A percentile compares a stretch with the other conserved stretches of the same genome.
Conservation (phyloP, 129 eudicot species). For the Escallonia herrerae region DNA sequence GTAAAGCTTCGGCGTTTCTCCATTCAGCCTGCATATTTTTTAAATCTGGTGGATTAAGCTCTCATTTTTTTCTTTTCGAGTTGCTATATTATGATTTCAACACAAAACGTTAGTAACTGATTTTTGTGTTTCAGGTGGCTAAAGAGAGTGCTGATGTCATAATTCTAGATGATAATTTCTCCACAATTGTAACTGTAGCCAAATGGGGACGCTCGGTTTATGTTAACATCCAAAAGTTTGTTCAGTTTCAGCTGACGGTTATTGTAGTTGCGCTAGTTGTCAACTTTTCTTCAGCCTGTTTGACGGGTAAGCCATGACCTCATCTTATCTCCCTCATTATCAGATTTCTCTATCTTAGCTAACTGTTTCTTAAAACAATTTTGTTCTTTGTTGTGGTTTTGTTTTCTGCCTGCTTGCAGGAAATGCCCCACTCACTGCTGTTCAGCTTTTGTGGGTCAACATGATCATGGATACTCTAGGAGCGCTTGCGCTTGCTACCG, state of each 20-base stretch:
- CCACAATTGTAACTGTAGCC: conserved; percentile 90
- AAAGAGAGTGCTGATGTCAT: conserved; percentile 98
- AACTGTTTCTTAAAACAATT: not conserved
- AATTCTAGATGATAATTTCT: conserved; percentile 84
- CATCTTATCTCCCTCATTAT: not conserved
- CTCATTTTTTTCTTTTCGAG: not conserved
- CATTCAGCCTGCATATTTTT: not conserved
- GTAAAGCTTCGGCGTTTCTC: not conserved
- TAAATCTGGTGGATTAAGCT: not conserved
- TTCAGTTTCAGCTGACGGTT: conserved; percentile 92
- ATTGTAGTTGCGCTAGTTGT: conserved; percentile 85
- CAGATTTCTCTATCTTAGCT: not conserved
- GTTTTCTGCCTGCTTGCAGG: conserved; percentile 33
- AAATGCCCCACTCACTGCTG: conserved; percentile 87
- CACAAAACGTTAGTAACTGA: not conserved
- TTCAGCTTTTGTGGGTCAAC: conserved; percentile 96
- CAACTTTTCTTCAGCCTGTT: conserved; percentile 90
- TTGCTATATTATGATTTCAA: not conserved
- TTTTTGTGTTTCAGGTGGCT: conserved; percentile 57
- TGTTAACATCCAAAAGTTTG: conserved; percentile 91
- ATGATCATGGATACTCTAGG: conserved; percentile 99
- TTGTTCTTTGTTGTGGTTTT: not conserved
- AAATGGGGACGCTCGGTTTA: conserved; percentile 98
- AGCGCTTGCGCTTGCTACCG: conserved; percentile 95
- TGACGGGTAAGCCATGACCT: conserved; percentile 56